phyloP scores from a whole-genome alignment of 768 basidiomycete species.

The Leccinum subgranulosum region DNA sequence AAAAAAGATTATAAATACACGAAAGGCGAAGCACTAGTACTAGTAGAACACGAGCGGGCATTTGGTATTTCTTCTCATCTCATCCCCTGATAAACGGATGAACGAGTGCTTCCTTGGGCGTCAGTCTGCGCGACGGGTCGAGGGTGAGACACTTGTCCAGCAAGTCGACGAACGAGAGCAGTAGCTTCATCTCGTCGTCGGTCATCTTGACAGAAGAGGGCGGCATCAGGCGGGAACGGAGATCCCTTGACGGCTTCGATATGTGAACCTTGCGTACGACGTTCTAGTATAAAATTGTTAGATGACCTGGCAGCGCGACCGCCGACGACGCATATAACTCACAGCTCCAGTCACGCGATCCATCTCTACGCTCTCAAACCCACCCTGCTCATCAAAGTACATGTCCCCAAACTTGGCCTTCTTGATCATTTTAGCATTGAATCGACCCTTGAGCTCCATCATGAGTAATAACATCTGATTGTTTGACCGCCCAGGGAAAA shows the following conservation, averaged over 20 bases:
- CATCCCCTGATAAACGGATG: conserved; percentile 82
- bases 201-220: conserved; percentile 73
- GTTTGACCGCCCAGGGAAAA: conserved; percentile 95
- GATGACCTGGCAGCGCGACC: conserved; percentile 6
- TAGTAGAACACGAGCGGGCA: conserved; percentile 11
- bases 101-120: conserved; percentile 83
- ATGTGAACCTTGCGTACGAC: conserved; percentile 77
- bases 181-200: conserved; percentile 83
- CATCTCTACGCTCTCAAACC: conserved; percentile 78
- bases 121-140: conserved; percentile 81
- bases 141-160: conserved; percentile 88
- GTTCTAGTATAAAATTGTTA: conserved; percentile 51
- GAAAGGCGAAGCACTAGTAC: not conserved
- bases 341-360: conserved; percentile 84
- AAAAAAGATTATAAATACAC: conserved; percentile 25
- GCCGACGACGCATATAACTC: conserved; percentile 34
- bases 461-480: conserved; percentile 97
- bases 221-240: conserved; percentile 80
- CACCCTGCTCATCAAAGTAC: conserved; percentile 93
- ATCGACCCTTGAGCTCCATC: conserved; percentile 96
- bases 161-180: conserved; percentile 81
- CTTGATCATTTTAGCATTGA: conserved; percentile 93
- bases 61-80: conserved; percentile 12
- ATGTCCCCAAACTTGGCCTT: conserved; percentile 88
- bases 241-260: conserved; percentile 77